phyloP scores from a whole-genome alignment of 768 basidiomycete species.

The Leccinellum albellum region DNA sequence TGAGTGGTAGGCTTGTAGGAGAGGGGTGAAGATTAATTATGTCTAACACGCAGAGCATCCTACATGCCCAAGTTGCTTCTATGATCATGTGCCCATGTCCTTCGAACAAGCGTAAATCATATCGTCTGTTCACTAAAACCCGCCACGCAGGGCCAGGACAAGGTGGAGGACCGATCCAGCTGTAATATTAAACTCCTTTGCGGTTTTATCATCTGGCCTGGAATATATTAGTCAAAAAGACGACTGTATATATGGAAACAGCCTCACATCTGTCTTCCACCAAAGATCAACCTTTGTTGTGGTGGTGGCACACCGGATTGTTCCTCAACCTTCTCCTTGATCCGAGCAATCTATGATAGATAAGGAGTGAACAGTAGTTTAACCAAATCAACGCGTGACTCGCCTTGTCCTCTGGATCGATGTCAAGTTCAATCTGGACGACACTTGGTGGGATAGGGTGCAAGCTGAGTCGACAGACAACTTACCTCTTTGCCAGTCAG shows the following conservation, averaged over 20 bases:
- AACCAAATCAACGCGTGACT: slow-evolving; percentile 11
- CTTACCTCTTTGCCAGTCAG: slow-evolving; percentile 94
- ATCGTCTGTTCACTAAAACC: slow-evolving; percentile 40
- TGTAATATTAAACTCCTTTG: slow-evolving; percentile 75
- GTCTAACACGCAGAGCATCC: slow-evolving; percentile 29
- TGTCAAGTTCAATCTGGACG: slow-evolving; percentile 86
- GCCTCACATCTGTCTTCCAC: slow-evolving; percentile 88
- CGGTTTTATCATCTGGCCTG: slow-evolving; percentile 91
- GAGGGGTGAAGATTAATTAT: slow-evolving; percentile 24
- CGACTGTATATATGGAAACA: background rate
- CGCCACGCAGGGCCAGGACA: slow-evolving; percentile 93
- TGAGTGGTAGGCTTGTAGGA: slow-evolving; percentile 1
- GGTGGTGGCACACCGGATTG: slow-evolving; percentile 96
- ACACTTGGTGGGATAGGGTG: slow-evolving; percentile 10
- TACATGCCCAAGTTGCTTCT: slow-evolving; percentile 21
- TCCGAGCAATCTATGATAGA: slow-evolving; percentile 68
- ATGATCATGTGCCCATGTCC: slow-evolving; percentile 22
- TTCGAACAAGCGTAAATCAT: slow-evolving; percentile 11
- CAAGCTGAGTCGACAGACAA: background rate
- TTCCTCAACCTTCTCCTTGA: slow-evolving; percentile 98
- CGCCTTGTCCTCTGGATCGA: slow-evolving; percentile 86
- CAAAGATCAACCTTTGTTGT: slow-evolving; percentile 91
- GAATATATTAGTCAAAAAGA: background rate
- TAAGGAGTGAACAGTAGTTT: background rate
- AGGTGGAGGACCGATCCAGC: slow-evolving; percentile 90